These are phyloP conservation scores for Eucalyptus polybractea DNA, from an alignment of 345 rosid genomes.

Conservation along the genomic window DNA sequence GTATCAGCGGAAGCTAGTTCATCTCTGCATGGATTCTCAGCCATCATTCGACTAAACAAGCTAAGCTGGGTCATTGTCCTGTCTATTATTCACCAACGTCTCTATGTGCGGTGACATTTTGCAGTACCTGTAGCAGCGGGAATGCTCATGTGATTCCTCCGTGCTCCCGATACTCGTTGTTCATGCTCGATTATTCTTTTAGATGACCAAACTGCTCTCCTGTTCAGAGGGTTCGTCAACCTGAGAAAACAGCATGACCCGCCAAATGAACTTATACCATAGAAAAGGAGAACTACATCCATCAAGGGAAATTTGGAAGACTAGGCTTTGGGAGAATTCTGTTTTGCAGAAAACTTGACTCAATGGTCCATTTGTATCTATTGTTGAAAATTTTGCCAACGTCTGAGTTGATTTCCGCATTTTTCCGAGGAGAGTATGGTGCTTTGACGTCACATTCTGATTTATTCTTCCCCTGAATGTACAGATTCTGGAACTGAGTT, in stretches of 20 bases:
- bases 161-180: neutral
- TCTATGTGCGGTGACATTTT: neutral
- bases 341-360: neutral
- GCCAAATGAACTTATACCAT: neutral
- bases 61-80: neutral
- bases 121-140: neutral
- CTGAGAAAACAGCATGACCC: neutral
- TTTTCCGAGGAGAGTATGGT: neutral
- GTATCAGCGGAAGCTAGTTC: slow-evolving; percentile 86
- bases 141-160: neutral
- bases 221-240: neutral
- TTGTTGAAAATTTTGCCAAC: neutral
- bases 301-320: neutral
- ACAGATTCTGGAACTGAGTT: neutral
- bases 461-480: neutral
- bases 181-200: neutral
- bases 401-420: neutral
- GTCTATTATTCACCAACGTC: neutral
- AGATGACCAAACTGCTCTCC: neutral
- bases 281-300: neutral
- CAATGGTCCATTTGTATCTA: neutral
- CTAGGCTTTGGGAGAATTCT: neutral
- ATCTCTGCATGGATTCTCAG: slow-evolving; percentile 81
- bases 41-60: slow-evolving; percentile 47
- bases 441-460: neutral